A percentile compares a stretch with the other conserved stretches of the same genome.
Evolutionary conservation across 345 rosid genomes (phyloP).

Genomic region (Sisymbrium altissimum): DNA sequence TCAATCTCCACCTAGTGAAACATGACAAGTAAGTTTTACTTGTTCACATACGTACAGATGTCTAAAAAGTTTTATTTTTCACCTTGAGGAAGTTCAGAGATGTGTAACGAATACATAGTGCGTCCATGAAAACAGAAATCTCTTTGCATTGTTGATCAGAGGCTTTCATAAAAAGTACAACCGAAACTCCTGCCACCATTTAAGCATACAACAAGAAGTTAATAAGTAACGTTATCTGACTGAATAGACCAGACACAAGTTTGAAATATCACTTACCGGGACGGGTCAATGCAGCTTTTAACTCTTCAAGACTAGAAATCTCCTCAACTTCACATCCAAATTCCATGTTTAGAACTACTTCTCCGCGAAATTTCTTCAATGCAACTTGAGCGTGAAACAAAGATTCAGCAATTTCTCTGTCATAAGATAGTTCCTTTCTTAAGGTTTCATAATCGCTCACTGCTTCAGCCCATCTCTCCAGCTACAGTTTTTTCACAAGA

Average conservation of each 20-base stretch:
- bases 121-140: conserved; percentile 69
- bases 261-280: conserved; percentile 46
- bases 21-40: conserved; percentile 9
- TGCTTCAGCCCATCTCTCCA: conserved; percentile 88
- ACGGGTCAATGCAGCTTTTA: conserved; percentile 71
- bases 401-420: conserved; percentile 81
- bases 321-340: conserved; percentile 96
- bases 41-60: background rate
- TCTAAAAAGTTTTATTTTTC: background rate
- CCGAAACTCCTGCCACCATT: conserved; percentile 58
- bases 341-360: conserved; percentile 85
- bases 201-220: background rate
- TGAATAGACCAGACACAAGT: background rate
- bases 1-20: conserved; percentile 65
- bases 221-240: background rate
- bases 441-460: conserved; percentile 82
- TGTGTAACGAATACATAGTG: conserved; percentile 76
- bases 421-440: conserved; percentile 73
- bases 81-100: conserved; percentile 90
- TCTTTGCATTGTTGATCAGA: conserved; percentile 78
- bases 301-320: conserved; percentile 65
- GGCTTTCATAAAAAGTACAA: conserved; percentile 63
- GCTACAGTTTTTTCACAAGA: conserved; percentile 39
- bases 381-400: conserved; percentile 93
- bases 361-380: conserved; percentile 87